Base-by-base conservation (phyloP, 2,329 filamentous ascomycete genomes). In the Claviceps monticola region DNA sequence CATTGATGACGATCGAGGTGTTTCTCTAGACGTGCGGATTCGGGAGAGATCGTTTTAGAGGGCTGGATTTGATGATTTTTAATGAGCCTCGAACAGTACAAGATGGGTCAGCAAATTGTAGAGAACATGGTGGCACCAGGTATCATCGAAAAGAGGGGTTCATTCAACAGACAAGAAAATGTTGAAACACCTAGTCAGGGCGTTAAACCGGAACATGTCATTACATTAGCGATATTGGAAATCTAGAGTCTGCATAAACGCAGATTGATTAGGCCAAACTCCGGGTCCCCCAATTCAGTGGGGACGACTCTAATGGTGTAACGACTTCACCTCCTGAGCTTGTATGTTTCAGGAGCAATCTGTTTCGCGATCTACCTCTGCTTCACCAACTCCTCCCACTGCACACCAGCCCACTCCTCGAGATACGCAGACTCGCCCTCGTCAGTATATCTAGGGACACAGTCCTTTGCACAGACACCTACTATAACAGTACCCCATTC, bases 391-490 rank as follows among this genome's bases (percentile, higher is more conserved):
- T 96, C 90, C 69, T 98, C 93, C 93, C 91, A 98, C 68, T 98
- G 93, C 57, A 97, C 93, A 6, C 91, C 93, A n/a, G 79, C 82
- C 91, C 93, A 98, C 68, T 98, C 93, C 72, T 97, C 93, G 17
- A 89, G 62, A 68, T 94, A 97, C 1, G 83, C 87, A 0, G 82
- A 78, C 61, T 82, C 75, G 0, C 82, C 85, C 38, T 75, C 71
- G 13, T 68, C 66, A 6, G 80, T 74, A 0, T 78, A 76, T 5
- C 66, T 66, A 16, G 80, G 79, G 60, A 76, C 74, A 64, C 93
- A 97, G 65, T 97, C 88, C 62, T 70, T 79, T 57, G 77, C 80
- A 66, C 93, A 98, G 7, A 94, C 88, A 0, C 82, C 89, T 39
- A 97, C 73, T 53, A 98, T 80, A 8, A 98, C 78, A 0, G 89